Evolutionary conservation across 208 protist genomes (phyloP), one percentile per base, ranked within the genome.

Genomic region (Leishmania martiniquensis): DNA sequence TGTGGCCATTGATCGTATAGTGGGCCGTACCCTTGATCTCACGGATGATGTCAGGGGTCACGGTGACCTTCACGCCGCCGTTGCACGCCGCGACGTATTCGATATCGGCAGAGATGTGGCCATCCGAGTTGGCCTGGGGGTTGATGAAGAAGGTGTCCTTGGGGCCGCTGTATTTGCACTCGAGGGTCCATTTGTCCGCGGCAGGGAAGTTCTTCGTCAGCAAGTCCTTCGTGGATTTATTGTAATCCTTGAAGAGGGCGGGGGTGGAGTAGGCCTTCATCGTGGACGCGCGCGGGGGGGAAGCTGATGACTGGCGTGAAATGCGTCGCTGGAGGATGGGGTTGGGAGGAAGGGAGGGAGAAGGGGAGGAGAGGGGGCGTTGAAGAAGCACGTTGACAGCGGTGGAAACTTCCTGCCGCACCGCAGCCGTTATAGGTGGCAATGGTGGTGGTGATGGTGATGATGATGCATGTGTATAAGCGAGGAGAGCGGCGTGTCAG

Each of bases 81-180:
- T 80, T 81, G 83, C 85, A 91, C 70, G 80, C 68, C 67, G 69
- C 69, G 47, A 78, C 45, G 79, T 89, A 96, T 89, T 96, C 90
- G 79, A 93, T 76, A 15, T 94, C 90, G 29, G 81, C 77, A 3
- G 77, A 84, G 49, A 94, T 78, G 57, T 91, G 85, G 49, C 75
- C 81, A 44, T 80, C 76, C 59, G 59, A 72, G 73, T 22, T 85
- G 54, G 72, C 84, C 78, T 84, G 73, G 72, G 90, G 89, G 89
- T 93, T 93, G 68, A 93, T 79, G 70, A 88, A 83, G 49, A 96
- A 77, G 22, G 66, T 82, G 62, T 89, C 86, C 83, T 88, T 86
- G 39, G 85, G 68, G 66, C 82, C 87, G 83, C 94, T 96, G 83
- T 89, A 82, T 82, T 95, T 95, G 87, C 83, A 84, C 90, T 97